A percentile compares a stretch with the other conserved stretches of the same genome.
These are phyloP conservation scores for Lentinula raphanica DNA, from an alignment of 768 basidiomycete species.

Conservation along the genomic window DNA sequence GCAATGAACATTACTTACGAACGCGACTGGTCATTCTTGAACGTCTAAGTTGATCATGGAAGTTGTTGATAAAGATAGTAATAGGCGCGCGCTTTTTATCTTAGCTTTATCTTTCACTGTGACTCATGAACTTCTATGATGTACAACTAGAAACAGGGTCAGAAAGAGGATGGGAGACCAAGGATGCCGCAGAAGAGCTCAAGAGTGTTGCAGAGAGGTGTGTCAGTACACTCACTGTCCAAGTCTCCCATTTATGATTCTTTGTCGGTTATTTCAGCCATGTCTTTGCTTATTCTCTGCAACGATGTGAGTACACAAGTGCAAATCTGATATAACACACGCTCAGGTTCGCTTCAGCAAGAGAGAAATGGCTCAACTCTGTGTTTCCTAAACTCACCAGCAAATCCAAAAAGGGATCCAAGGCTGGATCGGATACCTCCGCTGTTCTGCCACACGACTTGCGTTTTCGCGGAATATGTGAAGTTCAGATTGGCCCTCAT, in stretches of 20 bases:
- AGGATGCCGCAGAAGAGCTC: conserved; percentile 39
- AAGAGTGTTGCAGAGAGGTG: conserved; percentile 58
- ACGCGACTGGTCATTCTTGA: conserved; percentile 46
- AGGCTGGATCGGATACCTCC: conserved; percentile 50
- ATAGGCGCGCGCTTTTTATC: conserved; percentile 1
- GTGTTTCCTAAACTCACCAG: conserved; percentile 71
- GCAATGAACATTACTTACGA: conserved; percentile 45
- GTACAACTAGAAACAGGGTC: conserved; percentile 37
- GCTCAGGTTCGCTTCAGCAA: conserved; percentile 36
- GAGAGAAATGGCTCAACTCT: conserved; percentile 64
- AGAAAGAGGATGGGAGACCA: conserved; percentile 56
- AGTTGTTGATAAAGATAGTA: conserved; percentile 7
- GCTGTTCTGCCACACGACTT: conserved; percentile 63
- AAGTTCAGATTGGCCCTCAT: conserved; percentile 73
- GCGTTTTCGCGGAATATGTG: conserved; percentile 60
- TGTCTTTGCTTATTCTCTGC: conserved; percentile 60
- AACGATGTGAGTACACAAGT: conserved; percentile 49
- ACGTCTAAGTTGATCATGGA: conserved; percentile 4
- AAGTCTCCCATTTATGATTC: background rate
- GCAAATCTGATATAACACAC: conserved; percentile 8
- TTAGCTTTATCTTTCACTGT: background rate
- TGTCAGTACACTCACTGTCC: background rate
- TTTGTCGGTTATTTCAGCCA: conserved; percentile 37
- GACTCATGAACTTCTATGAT: conserved; percentile 15
- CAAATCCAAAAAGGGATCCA: conserved; percentile 32